phyloP scores from a whole-genome alignment of 371 early-diverging fungal genomes.

The Parasitella parasitica region DNA sequence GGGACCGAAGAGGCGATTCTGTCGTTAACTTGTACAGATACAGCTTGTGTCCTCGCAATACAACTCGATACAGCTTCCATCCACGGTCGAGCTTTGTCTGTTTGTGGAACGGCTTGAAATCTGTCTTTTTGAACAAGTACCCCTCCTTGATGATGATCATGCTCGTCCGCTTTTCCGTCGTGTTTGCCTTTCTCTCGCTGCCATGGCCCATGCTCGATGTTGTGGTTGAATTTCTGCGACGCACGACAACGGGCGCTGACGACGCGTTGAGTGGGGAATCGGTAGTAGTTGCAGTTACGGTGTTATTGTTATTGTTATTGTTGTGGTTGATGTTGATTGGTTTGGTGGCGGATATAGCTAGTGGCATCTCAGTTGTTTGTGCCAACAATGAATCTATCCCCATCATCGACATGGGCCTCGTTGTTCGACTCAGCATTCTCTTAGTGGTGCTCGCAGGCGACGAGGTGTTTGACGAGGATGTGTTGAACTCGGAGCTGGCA shows the following conservation, averaged over 20 bases:
- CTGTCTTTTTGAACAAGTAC: conserved; percentile 65
- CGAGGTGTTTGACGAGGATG: background rate
- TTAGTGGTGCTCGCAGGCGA: background rate
- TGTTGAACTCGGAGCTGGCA: background rate
- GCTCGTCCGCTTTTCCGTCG: conserved; percentile 30
- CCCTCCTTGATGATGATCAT: conserved; percentile 57
- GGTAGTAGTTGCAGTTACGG: background rate
- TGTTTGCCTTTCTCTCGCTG: background rate
- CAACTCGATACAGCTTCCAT: conserved; percentile 80
- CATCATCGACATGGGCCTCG: conserved; percentile 25
- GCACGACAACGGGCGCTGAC: background rate
- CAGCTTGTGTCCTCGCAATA: conserved; percentile 77
- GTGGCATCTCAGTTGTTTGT: background rate
- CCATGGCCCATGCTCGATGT: background rate
- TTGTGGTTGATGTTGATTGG: background rate
- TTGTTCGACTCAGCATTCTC: background rate
- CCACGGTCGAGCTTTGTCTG: conserved; percentile 60
- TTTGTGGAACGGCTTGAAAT: conserved; percentile 55
- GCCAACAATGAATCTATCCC: conserved; percentile 7
- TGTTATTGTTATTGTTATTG: background rate
- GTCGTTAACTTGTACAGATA: conserved; percentile 78
- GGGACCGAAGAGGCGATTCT: conserved; percentile 52
- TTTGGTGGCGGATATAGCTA: background rate
- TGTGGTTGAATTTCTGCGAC: background rate
- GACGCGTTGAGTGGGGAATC: background rate